phyloP scores from a whole-genome alignment of 768 basidiomycete species.

The Suillus tomentosus region DNA sequence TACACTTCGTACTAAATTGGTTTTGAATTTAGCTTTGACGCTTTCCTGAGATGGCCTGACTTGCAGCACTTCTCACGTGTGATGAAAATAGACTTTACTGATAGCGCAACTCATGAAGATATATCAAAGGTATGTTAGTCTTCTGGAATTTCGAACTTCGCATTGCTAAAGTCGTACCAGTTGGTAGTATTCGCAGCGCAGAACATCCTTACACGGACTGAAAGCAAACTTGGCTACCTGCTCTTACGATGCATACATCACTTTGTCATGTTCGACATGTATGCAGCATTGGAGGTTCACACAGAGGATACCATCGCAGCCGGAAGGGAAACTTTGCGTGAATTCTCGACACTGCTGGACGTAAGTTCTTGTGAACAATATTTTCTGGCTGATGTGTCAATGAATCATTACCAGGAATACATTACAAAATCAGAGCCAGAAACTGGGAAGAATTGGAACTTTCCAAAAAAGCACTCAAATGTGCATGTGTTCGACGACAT shows the following conservation, averaged over 20 bases:
- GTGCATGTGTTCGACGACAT: conserved; percentile 38
- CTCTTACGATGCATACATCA: conserved; percentile 32
- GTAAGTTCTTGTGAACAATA: conserved; percentile 22
- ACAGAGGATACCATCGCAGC: conserved; percentile 26
- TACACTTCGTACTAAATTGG: no score
- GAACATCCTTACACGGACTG: no score
- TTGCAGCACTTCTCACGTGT: no score
- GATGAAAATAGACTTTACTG: no score
- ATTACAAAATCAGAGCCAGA: neutral
- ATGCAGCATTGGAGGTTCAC: conserved; percentile 33
- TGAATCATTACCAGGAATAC: conserved; percentile 6
- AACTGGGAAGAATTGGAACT: conserved; percentile 30
- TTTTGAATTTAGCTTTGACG: no score
- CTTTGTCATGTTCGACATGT: conserved; percentile 36
- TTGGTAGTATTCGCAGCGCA: no score
- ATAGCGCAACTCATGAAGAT: no score
- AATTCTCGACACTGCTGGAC: no score
- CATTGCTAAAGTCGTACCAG: no score
- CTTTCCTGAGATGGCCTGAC: no score
- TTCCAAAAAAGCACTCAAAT: conserved; percentile 35
- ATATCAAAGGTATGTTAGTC: no score
- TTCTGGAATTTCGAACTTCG: no score
- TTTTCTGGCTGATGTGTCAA: neutral
- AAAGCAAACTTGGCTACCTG: conserved; percentile 20
- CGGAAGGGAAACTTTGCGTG: conserved; percentile 20